Conservation (phyloP, 345 rosid genomes). For the Populus nigra region DNA sequence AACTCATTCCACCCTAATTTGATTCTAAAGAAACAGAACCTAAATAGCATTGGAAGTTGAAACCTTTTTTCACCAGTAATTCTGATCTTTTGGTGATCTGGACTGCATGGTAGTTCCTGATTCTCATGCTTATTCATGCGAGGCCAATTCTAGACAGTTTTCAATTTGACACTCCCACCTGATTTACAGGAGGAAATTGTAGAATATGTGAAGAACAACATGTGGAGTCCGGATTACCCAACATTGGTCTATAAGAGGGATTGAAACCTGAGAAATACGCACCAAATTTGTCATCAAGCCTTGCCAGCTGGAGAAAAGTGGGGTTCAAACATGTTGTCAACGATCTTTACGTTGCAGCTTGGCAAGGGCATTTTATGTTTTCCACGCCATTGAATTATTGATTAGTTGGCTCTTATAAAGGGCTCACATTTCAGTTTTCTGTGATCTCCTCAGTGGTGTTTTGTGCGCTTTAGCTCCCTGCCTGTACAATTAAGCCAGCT, state of each 20-base stretch:
- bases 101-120: not conserved
- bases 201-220: conserved; percentile 65
- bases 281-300: not conserved
- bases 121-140: not conserved
- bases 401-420: not conserved
- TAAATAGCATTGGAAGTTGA: not conserved
- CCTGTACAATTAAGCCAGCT: not conserved
- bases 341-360: not conserved
- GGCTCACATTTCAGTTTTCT: not conserved
- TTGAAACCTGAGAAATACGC: conserved; percentile 20
- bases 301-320: not conserved
- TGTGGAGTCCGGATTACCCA: conserved; percentile 95
- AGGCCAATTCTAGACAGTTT: not conserved
- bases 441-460: not conserved
- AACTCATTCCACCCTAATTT: not conserved
- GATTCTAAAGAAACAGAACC: not conserved
- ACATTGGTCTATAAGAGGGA: conserved; percentile 61
- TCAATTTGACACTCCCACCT: not conserved
- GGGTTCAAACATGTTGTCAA: not conserved
- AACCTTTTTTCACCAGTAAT: not conserved
- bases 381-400: not conserved
- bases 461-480: not conserved
- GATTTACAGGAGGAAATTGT: conserved; percentile 59
- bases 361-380: not conserved
- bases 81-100: not conserved